These are phyloP conservation scores for Amoeboradix gromovi DNA, from an alignment of 371 early-diverging fungal genomes.

Conservation along the genomic window DNA sequence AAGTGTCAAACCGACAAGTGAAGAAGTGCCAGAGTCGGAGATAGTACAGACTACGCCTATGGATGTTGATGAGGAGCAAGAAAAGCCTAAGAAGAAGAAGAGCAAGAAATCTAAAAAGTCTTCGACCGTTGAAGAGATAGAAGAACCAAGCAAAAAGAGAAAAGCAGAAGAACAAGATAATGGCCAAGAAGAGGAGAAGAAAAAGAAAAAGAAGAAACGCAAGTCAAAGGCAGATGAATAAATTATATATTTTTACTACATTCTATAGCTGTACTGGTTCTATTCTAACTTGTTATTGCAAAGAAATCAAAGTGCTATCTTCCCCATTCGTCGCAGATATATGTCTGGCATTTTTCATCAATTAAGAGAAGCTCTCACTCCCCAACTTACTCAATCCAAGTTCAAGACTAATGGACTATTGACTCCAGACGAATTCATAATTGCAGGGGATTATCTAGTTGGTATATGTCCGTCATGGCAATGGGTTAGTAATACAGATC, in stretches of 20 bases:
- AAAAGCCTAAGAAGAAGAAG: conserved; percentile 3
- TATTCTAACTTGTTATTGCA: too few relatives aligned
- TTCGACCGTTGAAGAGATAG: conserved; percentile 15
- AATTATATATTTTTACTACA: too few relatives aligned
- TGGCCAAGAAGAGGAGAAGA: conserved; percentile 5
- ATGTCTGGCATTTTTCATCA: too few relatives aligned
- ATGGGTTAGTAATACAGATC: conserved; percentile 45
- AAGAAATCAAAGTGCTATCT: too few relatives aligned
- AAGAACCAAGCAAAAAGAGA: conserved; percentile 4
- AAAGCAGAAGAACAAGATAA: conserved; percentile 4
- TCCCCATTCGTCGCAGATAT: too few relatives aligned
- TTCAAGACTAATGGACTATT: conserved; percentile 65
- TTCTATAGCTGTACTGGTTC: too few relatives aligned
- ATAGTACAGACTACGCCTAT: conserved; percentile 4
- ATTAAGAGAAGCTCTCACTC: conserved; percentile 28
- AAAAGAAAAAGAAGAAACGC: conserved; percentile 13
- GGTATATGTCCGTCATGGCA: conserved; percentile 94
- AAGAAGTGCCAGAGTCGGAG: not conserved
- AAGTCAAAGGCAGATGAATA: too few relatives aligned
- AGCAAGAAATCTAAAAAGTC: conserved; percentile 10
- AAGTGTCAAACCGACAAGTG: conserved; percentile 2
- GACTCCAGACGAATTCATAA: conserved; percentile 88
- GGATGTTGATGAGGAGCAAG: conserved; percentile 1
- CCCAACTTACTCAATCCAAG: conserved; percentile 67
- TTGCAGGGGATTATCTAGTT: conserved; percentile 82